A percentile compares a stretch with the other conserved stretches of the same genome.
phyloP scores from a whole-genome alignment of 768 basidiomycete genomes.

The Chlorophyllum brunneum region DNA sequence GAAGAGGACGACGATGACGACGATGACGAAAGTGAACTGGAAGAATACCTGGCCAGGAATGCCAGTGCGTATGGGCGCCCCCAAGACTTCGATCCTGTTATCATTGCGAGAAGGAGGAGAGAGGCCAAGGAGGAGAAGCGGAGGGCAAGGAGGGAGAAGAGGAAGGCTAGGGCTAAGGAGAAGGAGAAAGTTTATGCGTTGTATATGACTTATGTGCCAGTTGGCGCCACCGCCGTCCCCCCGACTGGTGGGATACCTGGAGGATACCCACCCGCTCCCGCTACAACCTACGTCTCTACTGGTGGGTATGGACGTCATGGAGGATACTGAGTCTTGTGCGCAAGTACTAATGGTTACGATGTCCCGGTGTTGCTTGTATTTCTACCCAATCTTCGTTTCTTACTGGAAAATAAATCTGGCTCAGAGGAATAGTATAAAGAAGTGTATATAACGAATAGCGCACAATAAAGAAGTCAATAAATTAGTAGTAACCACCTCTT shows the following conservation, averaged over 20 bases:
- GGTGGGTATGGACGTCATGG: constrained; percentile 12
- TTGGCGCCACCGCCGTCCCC: constrained; percentile 15
- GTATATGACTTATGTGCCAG: constrained; percentile 51
- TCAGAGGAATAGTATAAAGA: constrained; percentile 2
- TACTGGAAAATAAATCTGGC: background rate
- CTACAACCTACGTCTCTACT: background rate
- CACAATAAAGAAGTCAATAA: constrained; percentile 2
- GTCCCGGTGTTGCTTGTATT: background rate
- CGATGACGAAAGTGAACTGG: constrained; percentile 33
- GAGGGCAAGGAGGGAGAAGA: constrained; percentile 59
- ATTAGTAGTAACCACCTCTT: constrained; percentile 45
- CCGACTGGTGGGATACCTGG: constrained; percentile 20
- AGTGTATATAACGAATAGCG: constrained; percentile 2
- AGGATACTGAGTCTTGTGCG: constrained; percentile 16
- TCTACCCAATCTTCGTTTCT: no score
- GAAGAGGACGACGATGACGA: constrained; percentile 37
- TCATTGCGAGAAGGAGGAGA: constrained; percentile 48
- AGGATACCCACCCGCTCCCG: constrained; percentile 13
- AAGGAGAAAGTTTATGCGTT: constrained; percentile 51
- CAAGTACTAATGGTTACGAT: no score
- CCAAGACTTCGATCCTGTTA: constrained; percentile 17
- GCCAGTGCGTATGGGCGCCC: background rate
- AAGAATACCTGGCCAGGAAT: constrained; percentile 8
- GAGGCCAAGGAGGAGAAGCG: constrained; percentile 59
- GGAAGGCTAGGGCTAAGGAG: constrained; percentile 55